Base-by-base conservation (phyloP, 192 early-diverging fungal species). In the Coemansia sp. region DNA sequence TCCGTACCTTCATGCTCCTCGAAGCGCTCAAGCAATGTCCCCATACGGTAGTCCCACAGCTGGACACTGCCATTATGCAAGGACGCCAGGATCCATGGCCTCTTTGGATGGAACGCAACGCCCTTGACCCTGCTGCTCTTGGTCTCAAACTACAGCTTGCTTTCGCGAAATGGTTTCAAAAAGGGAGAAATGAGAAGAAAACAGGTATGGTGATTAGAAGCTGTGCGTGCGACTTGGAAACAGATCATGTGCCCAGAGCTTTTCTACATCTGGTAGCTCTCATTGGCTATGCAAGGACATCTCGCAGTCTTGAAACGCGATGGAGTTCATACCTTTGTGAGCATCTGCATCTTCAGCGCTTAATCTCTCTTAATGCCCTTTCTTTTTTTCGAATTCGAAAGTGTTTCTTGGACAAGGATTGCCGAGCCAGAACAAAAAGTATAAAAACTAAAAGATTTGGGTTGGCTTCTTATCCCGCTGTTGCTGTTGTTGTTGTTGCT, bases 41-140 rank as follows among this genome's bases (percentile, higher is more conserved):
- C 97, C 92, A 99, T 96, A 60, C 97, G 91, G 78, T 98, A 99
- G 83, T 99, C 97, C 97, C 97, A 99, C 55, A 98, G 85, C 81
- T 99, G 97, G 48, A 99, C 85, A 52, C 90, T 92, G 7, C 97
- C 97, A 80, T 95, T 99, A 74, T 99, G 95, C 48, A 99, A 82
- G 19, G 94, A 89, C 13, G 95, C 93, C 36, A 99, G 87, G 64
- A 98, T 94, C 97, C 97, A 99, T 10, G 97, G 94, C 35, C 97
- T 89, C 74, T 95, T 98, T 6, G 95, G 93, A 67, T 98, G 95
- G 79, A 98, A 98, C 24, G 90, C 90, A 61, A 95, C 82, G 32
- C 93, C 93, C 79, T 97, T 99, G 64, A 97, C 97, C 64, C 95
- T 88, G 72, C 93, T 98, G 78, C 93, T 95, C 81, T 98, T 98